phyloP scores from a whole-genome alignment of 805 yeast species.

The Hanseniaspora pseudoguilliermondii region DNA sequence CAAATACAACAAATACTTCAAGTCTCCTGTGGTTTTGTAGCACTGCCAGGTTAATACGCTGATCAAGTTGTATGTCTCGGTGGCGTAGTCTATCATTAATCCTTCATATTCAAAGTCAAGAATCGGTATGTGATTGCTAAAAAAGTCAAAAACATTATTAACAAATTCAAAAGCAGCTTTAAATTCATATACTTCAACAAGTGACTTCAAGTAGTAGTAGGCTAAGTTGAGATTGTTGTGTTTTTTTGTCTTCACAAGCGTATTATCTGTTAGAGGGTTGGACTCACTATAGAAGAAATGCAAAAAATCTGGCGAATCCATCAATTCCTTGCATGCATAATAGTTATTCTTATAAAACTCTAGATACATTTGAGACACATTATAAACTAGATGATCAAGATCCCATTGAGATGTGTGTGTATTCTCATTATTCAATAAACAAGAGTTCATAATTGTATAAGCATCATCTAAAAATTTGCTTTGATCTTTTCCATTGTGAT shows the following conservation, averaged over 20 bases:
- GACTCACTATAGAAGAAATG: background rate
- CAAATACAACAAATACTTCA: background rate
- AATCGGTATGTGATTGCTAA: background rate
- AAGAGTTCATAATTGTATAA: background rate
- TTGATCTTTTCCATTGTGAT: background rate
- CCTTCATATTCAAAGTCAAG: background rate
- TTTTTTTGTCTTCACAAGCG: background rate
- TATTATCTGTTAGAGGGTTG: background rate
- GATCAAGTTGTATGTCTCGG: background rate
- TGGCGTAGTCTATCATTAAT: background rate
- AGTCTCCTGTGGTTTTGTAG: constrained; percentile 8
- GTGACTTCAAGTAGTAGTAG: background rate
- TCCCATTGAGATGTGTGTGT: background rate
- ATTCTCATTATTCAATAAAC: background rate
- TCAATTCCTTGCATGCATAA: background rate
- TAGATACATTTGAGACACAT: background rate
- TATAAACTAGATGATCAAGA: background rate
- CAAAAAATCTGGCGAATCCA: background rate
- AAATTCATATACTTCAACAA: constrained; percentile 1
- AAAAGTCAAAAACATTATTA: background rate
- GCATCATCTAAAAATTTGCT: background rate
- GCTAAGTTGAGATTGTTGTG: background rate
- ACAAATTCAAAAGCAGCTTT: background rate
- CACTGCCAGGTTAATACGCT: constrained; percentile 4
- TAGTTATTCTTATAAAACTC: background rate